phyloP scores from a whole-genome alignment of 2,329 filamentous ascomycete species.

The Talaromyces sp. region DNA sequence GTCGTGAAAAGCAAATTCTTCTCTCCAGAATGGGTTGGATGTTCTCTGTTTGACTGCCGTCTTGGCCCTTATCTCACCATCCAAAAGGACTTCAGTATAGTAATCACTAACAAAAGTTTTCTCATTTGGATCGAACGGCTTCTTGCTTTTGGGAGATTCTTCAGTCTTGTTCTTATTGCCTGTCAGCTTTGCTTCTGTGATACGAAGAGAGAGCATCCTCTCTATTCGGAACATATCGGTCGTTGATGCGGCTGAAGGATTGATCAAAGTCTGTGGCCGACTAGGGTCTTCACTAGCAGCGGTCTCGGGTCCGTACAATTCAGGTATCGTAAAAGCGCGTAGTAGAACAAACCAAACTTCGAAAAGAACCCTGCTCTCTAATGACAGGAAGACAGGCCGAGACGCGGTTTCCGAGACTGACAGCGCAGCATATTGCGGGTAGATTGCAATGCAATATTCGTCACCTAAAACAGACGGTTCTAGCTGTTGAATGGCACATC shows the following conservation, averaged over 20 bases:
- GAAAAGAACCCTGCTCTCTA: conserved; percentile 85
- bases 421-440: conserved; percentile 81
- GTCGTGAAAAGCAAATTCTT: conserved; percentile 48
- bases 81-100: conserved; percentile 48
- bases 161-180: conserved; percentile 28
- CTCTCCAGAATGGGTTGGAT: conserved; percentile 48
- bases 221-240: conserved; percentile 66
- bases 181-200: conserved; percentile 60
- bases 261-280: conserved; percentile 26
- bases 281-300: conserved; percentile 40
- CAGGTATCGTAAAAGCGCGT: conserved; percentile 85
- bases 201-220: conserved; percentile 55
- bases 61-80: conserved; percentile 48
- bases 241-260: conserved; percentile 27
- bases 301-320: conserved; percentile 71
- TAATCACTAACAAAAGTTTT: conserved; percentile 38
- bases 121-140: conserved; percentile 21
- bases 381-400: conserved; percentile 81
- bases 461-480: conserved; percentile 88
- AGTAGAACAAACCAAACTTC: conserved; percentile 96
- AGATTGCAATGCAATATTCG: conserved; percentile 91
- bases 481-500: conserved; percentile 84
- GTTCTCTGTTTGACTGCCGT: conserved; percentile 48
- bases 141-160: conserved; percentile 19
- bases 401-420: conserved; percentile 71